A percentile compares a stretch with the other conserved stretches of the same genome.
Evolutionary conservation across 352 stramenopile genomes (phyloP).

Genomic region (Phytophthora crassamura): DNA sequence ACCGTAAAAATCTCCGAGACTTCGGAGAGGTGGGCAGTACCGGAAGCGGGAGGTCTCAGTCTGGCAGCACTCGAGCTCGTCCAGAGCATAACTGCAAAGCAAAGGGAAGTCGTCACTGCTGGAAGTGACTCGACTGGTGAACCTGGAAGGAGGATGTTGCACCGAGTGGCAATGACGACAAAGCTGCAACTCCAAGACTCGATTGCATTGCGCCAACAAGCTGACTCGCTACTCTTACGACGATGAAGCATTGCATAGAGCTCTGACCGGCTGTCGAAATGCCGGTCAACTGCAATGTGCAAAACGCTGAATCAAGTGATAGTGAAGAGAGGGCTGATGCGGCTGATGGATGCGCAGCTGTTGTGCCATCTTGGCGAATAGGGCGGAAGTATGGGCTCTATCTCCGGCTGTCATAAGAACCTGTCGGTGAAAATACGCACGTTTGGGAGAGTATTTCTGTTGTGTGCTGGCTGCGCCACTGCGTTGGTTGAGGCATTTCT

Average conservation of each 20-base stretch:
- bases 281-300: no score
- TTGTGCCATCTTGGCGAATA: slow-evolving; percentile 16
- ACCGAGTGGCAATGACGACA: slow-evolving; percentile 10
- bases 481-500: slow-evolving; percentile 9
- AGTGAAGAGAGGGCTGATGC: background rate
- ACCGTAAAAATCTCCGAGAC: slow-evolving; percentile 21
- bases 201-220: slow-evolving; percentile 20
- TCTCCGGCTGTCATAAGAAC: slow-evolving; percentile 35
- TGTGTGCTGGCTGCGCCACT: background rate
- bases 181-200: slow-evolving; percentile 34
- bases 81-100: slow-evolving; percentile 7
- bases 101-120: slow-evolving; percentile 13
- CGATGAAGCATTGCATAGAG: background rate
- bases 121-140: background rate
- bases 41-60: slow-evolving; percentile 5
- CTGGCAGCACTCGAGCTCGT: slow-evolving; percentile 25
- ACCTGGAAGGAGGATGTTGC: slow-evolving; percentile 7
- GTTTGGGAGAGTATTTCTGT: slow-evolving; percentile 24
- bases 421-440: slow-evolving; percentile 19
- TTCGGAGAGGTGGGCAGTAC: slow-evolving; percentile 5
- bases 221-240: slow-evolving; percentile 9
- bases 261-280: no score
- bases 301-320: no score
- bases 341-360: slow-evolving; percentile 21
- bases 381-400: slow-evolving; percentile 3